Conservation (phyloP, 495 filamentous ascomycete species). For the Aspergillus baeticus region DNA sequence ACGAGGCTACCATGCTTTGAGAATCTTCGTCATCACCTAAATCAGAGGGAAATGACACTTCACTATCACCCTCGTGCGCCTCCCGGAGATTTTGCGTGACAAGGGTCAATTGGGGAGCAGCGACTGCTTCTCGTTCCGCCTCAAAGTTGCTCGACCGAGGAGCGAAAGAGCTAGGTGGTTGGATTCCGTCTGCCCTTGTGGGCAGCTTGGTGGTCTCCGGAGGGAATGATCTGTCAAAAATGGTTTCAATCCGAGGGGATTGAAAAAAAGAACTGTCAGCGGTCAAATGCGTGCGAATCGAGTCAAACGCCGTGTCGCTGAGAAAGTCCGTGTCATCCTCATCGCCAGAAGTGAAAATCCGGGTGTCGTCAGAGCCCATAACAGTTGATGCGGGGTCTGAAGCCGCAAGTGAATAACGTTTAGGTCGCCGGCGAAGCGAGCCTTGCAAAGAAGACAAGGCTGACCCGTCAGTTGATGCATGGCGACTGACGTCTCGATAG, state of each 20-base stretch:
- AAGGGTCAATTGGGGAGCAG: conserved; percentile 22
- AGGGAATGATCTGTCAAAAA: conserved; percentile 83
- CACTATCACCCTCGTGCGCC: conserved; percentile 16
- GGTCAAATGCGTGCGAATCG: conserved; percentile 78
- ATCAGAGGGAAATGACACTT: conserved; percentile 27
- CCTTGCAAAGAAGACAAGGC: conserved; percentile 29
- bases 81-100: conserved; percentile 25
- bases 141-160: conserved; percentile 26
- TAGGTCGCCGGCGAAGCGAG: conserved; percentile 37
- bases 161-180: conserved; percentile 43
- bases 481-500: conserved; percentile 12
- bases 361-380: conserved; percentile 80
- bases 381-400: conserved; percentile 80
- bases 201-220: conserved; percentile 53
- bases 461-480: conserved; percentile 31
- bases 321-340: conserved; percentile 85
- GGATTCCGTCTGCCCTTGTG: conserved; percentile 53
- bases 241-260: conserved; percentile 70
- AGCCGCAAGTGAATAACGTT: conserved; percentile 46
- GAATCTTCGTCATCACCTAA: conserved; percentile 29
- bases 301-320: conserved; percentile 92
- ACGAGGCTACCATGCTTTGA: conserved; percentile 31
- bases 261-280: conserved; percentile 50
- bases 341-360: conserved; percentile 71
- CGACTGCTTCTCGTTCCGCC: background rate